phyloP scores from a whole-genome alignment of 768 basidiomycete genomes.

The Leccinum obscurum region DNA sequence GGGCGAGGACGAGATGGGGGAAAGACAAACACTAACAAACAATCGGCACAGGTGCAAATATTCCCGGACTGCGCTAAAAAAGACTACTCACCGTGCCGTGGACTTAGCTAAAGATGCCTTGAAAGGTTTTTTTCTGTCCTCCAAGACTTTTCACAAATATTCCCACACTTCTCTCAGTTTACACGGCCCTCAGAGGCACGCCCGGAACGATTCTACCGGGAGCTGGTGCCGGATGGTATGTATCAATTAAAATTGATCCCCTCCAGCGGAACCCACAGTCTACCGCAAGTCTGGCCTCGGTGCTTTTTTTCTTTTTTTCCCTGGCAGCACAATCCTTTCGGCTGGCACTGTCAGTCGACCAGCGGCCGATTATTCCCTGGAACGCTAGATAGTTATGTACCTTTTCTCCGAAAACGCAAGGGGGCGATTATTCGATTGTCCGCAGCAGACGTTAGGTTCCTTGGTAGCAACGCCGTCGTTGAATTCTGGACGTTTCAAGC shows the following conservation, averaged over 20 bases:
- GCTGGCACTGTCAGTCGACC: conserved; percentile 14
- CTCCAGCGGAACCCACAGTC: conserved; percentile 7
- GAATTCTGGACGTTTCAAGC: conserved; percentile 14
- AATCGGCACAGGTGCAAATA: background rate
- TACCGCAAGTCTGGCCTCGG: conserved; percentile 9
- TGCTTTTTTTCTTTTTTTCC: background rate
- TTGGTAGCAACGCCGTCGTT: conserved; percentile 3
- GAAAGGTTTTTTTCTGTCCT: background rate
- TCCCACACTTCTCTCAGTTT: conserved; percentile 8
- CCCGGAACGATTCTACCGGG: conserved; percentile 11
- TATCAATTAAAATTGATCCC: conserved; percentile 9
- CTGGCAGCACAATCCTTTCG: conserved; percentile 12
- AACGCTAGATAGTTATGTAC: conserved; percentile 6
- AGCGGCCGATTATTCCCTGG: conserved; percentile 2
- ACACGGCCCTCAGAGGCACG: conserved; percentile 12
- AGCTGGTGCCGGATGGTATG: conserved; percentile 5
- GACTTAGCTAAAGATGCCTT: background rate
- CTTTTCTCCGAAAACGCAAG: conserved; percentile 1
- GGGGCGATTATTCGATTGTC: conserved; percentile 4
- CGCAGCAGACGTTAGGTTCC: conserved; percentile 8
- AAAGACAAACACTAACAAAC: conserved; percentile 29
- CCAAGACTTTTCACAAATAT: conserved; percentile 10
- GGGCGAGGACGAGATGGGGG: background rate
- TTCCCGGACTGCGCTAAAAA: background rate
- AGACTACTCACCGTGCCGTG: too few species aligned